Evolutionary conservation across 805 yeast species (phyloP).

Genomic region (Monosporozyma solicola): DNA sequence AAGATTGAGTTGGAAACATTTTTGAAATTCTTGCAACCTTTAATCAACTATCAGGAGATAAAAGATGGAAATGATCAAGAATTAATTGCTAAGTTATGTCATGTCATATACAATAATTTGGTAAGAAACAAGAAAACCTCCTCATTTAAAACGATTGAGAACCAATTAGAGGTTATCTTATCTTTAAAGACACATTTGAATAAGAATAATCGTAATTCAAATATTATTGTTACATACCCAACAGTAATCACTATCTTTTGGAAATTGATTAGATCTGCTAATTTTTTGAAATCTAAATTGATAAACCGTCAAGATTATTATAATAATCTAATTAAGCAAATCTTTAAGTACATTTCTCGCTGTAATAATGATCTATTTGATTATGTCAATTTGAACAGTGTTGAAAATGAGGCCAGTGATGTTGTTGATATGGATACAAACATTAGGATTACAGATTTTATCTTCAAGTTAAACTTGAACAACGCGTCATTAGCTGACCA

Average conservation of each 20-base stretch:
- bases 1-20: constrained; percentile 18
- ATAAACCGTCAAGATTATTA: constrained; percentile 13
- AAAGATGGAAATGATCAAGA: constrained; percentile 35
- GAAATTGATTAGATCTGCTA: constrained; percentile 45
- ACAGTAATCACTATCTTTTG: constrained; percentile 58
- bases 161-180: constrained; percentile 33
- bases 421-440: not conserved
- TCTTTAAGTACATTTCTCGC: constrained; percentile 69
- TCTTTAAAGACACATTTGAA: constrained; percentile 17
- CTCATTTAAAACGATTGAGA: constrained; percentile 12
- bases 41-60: constrained; percentile 6
- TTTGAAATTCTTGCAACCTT: constrained; percentile 16
- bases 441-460: constrained; percentile 20
- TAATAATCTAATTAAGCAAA: constrained; percentile 32
- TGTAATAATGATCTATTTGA: constrained; percentile 57
- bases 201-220: constrained; percentile 35
- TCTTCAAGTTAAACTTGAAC: constrained; percentile 44
- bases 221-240: constrained; percentile 63
- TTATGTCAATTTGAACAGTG: constrained; percentile 1
- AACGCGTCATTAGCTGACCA: constrained; percentile 78
- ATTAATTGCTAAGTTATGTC: constrained; percentile 59
- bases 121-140: not conserved
- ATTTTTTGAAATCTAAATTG: constrained; percentile 17
- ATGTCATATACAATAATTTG: constrained; percentile 40
- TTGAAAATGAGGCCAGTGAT: not conserved